Conservation (phyloP, 179 eudicot species). For the Patellifolia procumbens region DNA sequence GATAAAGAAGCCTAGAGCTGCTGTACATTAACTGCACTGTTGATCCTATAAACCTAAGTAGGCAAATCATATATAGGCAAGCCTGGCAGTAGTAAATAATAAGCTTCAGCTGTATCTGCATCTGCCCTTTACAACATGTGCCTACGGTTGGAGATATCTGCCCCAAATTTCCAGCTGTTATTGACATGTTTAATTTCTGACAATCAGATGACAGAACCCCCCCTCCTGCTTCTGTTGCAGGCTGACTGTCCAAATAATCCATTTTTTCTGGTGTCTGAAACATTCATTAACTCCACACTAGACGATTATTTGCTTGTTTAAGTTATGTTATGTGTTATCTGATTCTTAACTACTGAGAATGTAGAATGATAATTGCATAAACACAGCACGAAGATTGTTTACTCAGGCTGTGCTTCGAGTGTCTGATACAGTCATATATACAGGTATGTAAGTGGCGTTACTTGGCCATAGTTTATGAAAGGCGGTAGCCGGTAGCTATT, state of each 20-base stretch:
- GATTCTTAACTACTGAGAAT: background rate
- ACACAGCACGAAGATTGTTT: background rate
- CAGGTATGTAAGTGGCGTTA: no score
- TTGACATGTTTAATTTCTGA: slow-evolving; percentile 34
- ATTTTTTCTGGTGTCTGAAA: slow-evolving; percentile 9
- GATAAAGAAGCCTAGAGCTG: slow-evolving; percentile 17
- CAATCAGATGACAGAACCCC: background rate
- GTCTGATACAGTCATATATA: background rate
- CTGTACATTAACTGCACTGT: slow-evolving; percentile 26
- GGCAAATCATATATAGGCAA: slow-evolving; percentile 25
- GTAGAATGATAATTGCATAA: background rate
- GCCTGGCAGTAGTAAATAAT: slow-evolving; percentile 29
- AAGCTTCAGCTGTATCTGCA: slow-evolving; percentile 23
- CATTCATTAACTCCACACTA: slow-evolving; percentile 12
- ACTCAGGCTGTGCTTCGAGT: background rate
- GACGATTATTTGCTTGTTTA: background rate
- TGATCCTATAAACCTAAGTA: slow-evolving; percentile 31
- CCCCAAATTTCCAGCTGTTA: slow-evolving; percentile 39
- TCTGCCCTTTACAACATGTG: slow-evolving; percentile 30
- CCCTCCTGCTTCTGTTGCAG: slow-evolving; percentile 11
- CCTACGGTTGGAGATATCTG: slow-evolving; percentile 38
- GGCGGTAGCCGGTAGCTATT: no score
- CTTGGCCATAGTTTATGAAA: no score
- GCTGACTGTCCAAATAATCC: slow-evolving; percentile 1
- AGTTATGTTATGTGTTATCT: background rate